Percentiles rank a stretch among this genome's conserved stretches.
phyloP scores from a whole-genome alignment of 305 asterid species.

The Ilex paraguariensis region DNA sequence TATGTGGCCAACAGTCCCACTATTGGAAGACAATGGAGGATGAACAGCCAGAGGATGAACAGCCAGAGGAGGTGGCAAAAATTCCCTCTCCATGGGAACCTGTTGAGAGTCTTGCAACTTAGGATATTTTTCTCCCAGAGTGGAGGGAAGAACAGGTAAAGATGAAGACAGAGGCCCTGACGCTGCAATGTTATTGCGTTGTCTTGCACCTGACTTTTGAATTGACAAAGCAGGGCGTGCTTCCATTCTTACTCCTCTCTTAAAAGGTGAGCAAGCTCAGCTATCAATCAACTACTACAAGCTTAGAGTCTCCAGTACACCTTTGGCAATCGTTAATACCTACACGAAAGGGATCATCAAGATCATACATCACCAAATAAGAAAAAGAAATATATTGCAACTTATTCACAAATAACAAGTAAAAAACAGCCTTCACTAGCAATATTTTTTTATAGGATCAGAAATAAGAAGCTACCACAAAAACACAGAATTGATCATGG shows the following conservation, averaged over 20 bases:
- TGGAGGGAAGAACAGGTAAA: conserved; percentile 48
- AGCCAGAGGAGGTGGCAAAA: conserved; percentile 13
- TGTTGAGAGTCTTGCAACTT: conserved; percentile 36
- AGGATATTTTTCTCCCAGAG: conserved; percentile 49
- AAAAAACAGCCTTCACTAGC: too few species aligned
- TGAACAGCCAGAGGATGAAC: conserved; percentile 30
- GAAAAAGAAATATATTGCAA: too few species aligned
- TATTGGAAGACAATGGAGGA: conserved; percentile 47
- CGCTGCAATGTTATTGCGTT: conserved; percentile 48
- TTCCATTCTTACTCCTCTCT: conserved; percentile 47
- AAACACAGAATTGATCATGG: too few species aligned
- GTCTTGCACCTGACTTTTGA: conserved; percentile 56
- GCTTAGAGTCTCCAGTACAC: conserved; percentile 17
- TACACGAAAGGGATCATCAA: conserved; percentile 9
- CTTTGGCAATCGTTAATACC: conserved; percentile 8
- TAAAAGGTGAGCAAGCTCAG: conserved; percentile 9
- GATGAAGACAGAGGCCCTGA: conserved; percentile 56
- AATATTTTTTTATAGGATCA: too few species aligned
- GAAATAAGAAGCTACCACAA: too few species aligned
- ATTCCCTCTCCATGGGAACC: conserved; percentile 32
- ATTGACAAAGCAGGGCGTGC: conserved; percentile 55
- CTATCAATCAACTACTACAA: conserved; percentile 11
- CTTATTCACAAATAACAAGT: too few species aligned
- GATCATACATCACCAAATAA: neutral
- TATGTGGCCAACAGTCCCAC: conserved; percentile 62